Evolutionary conservation across 2,329 filamentous ascomycete genomes (phyloP), one percentile per base, ranked within the genome.

Genomic region (Neofusicoccum cordaticola): DNA sequence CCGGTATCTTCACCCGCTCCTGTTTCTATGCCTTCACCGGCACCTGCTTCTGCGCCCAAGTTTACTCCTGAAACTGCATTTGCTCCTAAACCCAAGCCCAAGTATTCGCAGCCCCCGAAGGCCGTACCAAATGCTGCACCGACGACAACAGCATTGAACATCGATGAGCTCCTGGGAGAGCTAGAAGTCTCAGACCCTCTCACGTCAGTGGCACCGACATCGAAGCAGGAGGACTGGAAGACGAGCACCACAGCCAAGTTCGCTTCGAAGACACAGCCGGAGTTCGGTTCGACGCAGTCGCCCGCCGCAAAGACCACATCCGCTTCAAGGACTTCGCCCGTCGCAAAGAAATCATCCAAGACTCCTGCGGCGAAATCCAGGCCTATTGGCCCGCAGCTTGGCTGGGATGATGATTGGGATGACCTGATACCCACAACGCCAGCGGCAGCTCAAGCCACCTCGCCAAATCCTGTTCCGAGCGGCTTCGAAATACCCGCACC

Each of bases 361-460:
- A 67, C 66, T 66, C 41, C 66, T 8, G n/a, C 39, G 13, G 34
- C 56, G 15, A 65, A 31, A 42, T 48, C 48, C 4, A 56, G 58
- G 47, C 51, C 62, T 3, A 35, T 41, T 35, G 31, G 35, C 13
- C 44, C 35, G 15, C 31, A 50, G 17, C 17, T 66, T 12, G 34
- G 42, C 6, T 45, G 35, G 12, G 63, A 62, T 42, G 75, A 76
- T 56, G 75, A 78, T 47, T 77, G 75, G 76, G 76, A 77, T 66
- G 72, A 73, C 61, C 72, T 75, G n/a, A 74, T 75, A 47, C 71
- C 72, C 3, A 67, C 65, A 31, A 56, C 7, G 7, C 42, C 56
- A 2, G 22, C 53, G 2, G 11, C 50, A 63, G 52, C 39, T 67
- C 63, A 56, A 56, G 5, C 52, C 47, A 2, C 67, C 66, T 44